A percentile compares a stretch with the other conserved stretches of the same genome.
Evolutionary conservation across 331 rosid species (phyloP).

Genomic region (Malus hybrid): DNA sequence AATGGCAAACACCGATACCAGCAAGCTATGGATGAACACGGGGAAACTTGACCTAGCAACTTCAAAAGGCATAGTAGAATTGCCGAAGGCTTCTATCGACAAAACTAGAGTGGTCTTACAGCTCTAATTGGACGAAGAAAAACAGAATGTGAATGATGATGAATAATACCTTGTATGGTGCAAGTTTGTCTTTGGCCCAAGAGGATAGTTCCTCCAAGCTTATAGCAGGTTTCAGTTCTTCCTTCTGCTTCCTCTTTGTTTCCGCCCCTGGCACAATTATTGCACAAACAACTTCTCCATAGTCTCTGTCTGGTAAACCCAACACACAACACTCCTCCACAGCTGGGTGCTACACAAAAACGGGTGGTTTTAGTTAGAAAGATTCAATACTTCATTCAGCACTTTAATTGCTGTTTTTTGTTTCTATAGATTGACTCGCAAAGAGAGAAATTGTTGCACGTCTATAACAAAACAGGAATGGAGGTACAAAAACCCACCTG

Average conservation of each 20-base stretch:
- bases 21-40: no score
- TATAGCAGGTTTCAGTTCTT: slow-evolving; percentile 46
- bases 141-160: neutral
- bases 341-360: slow-evolving; percentile 57
- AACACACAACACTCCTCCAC: slow-evolving; percentile 80
- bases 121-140: neutral
- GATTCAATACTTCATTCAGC: neutral
- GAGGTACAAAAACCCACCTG: slow-evolving; percentile 44
- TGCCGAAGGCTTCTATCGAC: no score
- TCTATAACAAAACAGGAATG: neutral
- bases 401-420: neutral
- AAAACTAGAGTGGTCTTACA: neutral
- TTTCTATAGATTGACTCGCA: neutral
- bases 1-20: no score
- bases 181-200: slow-evolving; percentile 82
- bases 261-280: slow-evolving; percentile 50
- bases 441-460: neutral
- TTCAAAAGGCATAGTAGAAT: no score
- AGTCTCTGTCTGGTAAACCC: slow-evolving; percentile 77
- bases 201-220: slow-evolving; percentile 54
- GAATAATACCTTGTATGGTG: slow-evolving; percentile 83
- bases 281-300: slow-evolving; percentile 78
- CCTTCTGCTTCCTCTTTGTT: slow-evolving; percentile 36
- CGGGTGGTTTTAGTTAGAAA: slow-evolving; percentile 2
- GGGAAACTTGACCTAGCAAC: no score